Evolutionary conservation across 345 rosid genomes (phyloP), one percentile per base, ranked within the genome.

Genomic region (Gossypium thurberi): DNA sequence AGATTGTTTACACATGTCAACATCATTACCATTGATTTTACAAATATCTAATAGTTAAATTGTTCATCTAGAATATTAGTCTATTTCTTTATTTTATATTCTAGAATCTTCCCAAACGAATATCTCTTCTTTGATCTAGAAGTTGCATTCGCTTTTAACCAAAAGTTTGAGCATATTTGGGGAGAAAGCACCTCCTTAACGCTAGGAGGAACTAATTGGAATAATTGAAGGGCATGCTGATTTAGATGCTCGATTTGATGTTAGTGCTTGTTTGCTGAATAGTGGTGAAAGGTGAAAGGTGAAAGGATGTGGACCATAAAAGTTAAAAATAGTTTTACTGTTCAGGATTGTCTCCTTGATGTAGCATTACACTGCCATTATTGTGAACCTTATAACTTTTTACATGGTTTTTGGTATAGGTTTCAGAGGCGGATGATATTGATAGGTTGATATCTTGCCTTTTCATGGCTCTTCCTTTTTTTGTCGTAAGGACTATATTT

Each of bases 141-240:
- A 28, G 33, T 28, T 28, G 33, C 33, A 28, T 28, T 28, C 0
- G 33, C 33, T 28, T 28, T 96, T 96, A 85, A 78, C 93, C 72
- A 93, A 85, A 82, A 83, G 87, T 78, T 87, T 96, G 79, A 90
- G 84, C 81, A 85, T 96, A 77, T 96, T 91, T 89, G 99, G 99
- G 73, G 96, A 83, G 44, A 90, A 93, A 84, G 98, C 97, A 68
- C 93, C 97, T 80, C 86, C 82, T 28, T 97, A 93, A 79, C 89
- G 95, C 72, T 88, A 91, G 94, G 90, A 87, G 71, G 98, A 96
- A 75, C 97, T 96, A 51, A 85, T 89, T 77, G 94, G 82, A 75
- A 84, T 96, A 48, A 89, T 90, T 43, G 99, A 96, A 85, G 98
- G 89, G 8, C 99, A 96, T 81, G 98, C 97, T 65, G 99, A 96